Conservation (phyloP, 352 stramenopile species). For the Peronospora destructor region DNA sequence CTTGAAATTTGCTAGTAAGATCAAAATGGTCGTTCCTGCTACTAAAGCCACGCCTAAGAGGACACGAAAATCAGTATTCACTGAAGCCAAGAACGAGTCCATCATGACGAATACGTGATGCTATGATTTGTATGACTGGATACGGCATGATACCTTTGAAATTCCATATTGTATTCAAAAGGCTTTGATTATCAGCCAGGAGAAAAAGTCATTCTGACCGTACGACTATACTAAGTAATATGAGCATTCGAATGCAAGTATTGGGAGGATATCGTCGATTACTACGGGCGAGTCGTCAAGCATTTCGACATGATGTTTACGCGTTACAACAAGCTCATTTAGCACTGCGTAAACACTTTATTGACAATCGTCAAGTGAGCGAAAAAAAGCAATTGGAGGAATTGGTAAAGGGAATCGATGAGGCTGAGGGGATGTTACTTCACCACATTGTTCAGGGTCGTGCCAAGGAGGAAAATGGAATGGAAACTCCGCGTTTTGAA, state of each 20-base stretch:
- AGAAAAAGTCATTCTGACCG: too few species aligned
- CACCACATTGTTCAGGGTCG: constrained; percentile 80
- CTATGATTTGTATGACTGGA: too few species aligned
- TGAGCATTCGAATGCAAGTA: constrained; percentile 54
- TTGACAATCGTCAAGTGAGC: constrained; percentile 47
- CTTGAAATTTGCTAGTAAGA: constrained; percentile 42
- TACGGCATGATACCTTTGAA: too few species aligned
- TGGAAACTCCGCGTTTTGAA: constrained; percentile 43
- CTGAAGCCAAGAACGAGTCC: constrained; percentile 38
- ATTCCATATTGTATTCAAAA: too few species aligned
- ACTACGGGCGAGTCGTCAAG: constrained; percentile 60
- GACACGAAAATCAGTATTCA: constrained; percentile 41
- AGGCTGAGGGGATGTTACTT: constrained; percentile 79
- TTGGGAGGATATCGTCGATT: constrained; percentile 72
- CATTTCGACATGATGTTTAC: constrained; percentile 66
- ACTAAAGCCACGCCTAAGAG: constrained; percentile 44
- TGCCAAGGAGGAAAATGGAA: constrained; percentile 36
- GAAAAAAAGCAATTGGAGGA: constrained; percentile 48
- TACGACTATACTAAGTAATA: constrained; percentile 2
- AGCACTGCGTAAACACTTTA: constrained; percentile 66
- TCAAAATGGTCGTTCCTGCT: constrained; percentile 34
- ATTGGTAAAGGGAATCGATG: constrained; percentile 68
- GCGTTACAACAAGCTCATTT: constrained; percentile 50
- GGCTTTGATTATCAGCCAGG: too few species aligned
- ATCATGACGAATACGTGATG: constrained; percentile 14